These are phyloP conservation scores for Bolboschoenus planiculmis DNA, from an alignment of 176 grass and related monocot genomes.

Conservation along the genomic window DNA sequence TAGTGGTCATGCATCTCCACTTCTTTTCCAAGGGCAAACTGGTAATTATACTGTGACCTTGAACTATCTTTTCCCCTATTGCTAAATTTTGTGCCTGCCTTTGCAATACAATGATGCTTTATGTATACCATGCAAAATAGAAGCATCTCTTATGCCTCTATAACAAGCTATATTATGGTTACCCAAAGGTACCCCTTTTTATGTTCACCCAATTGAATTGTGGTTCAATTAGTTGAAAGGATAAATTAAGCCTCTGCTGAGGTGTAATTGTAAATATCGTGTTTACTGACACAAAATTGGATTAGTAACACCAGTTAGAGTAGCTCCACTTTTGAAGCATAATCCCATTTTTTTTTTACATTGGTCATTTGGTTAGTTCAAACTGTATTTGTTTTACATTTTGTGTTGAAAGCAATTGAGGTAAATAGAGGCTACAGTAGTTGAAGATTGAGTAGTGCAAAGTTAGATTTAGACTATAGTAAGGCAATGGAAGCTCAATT, in stretches of 20 bases:
- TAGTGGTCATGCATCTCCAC: slow-evolving; percentile 33
- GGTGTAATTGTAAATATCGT: not conserved
- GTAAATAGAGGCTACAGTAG: not conserved
- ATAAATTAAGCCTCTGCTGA: not conserved
- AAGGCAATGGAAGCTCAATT: not conserved
- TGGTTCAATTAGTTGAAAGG: not conserved
- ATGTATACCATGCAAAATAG: not conserved
- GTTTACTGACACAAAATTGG: not conserved
- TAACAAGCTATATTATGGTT: not conserved
- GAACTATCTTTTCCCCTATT: not conserved
- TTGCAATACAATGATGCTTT: not conserved
- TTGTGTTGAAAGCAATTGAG: not conserved
- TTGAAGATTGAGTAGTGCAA: not conserved
- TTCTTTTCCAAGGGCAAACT: slow-evolving; percentile 78
- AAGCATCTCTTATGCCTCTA: not conserved
- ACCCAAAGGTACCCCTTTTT: not conserved
- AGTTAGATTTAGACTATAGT: not conserved
- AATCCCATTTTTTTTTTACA: not conserved
- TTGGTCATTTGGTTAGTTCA: not conserved
- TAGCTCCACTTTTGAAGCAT: not conserved
- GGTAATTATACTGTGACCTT: slow-evolving; percentile 40
- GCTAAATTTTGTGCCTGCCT: not conserved
- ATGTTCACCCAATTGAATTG: not conserved
- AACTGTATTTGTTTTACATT: not conserved
- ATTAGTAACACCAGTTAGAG: not conserved